phyloP scores from a whole-genome alignment of 441 rosid genomes.

The Gossypium schwendimanii region DNA sequence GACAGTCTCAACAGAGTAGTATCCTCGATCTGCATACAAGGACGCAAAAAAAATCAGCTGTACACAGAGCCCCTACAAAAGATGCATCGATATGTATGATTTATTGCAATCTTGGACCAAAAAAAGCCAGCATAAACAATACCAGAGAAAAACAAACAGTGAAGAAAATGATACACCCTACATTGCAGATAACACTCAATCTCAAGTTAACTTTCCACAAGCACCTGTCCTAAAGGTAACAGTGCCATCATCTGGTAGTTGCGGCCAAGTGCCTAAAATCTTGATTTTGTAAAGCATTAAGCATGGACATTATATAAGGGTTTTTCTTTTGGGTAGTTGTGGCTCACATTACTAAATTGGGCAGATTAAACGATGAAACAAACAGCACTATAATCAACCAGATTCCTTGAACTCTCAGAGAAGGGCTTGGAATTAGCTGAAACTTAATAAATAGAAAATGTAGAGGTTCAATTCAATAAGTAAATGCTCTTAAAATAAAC shows the following conservation, averaged over 20 bases:
- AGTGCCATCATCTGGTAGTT: not conserved
- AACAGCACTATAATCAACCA: not conserved
- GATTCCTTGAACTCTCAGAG: not conserved
- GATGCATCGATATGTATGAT: not conserved
- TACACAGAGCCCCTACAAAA: not conserved
- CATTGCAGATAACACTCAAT: not conserved
- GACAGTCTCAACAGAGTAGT: constrained; percentile 86
- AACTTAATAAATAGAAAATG: not conserved
- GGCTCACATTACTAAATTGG: not conserved
- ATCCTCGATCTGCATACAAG: constrained; percentile 70
- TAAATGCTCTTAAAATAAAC: not conserved
- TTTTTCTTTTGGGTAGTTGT: not conserved
- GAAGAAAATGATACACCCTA: not conserved
- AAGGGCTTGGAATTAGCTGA: not conserved
- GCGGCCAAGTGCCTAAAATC: not conserved
- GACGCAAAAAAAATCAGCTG: not conserved
- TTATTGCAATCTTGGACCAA: not conserved
- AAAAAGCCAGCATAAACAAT: not conserved
- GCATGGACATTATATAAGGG: too few relatives aligned
- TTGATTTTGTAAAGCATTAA: not conserved
- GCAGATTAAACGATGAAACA: not conserved
- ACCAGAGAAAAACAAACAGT: not conserved
- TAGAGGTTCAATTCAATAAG: not conserved
- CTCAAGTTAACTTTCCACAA: not conserved
- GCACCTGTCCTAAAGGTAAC: not conserved